These are phyloP conservation scores for Magnusiomyces suaveolens DNA, from an alignment of 1,139 yeast genomes.

Conservation along the genomic window DNA sequence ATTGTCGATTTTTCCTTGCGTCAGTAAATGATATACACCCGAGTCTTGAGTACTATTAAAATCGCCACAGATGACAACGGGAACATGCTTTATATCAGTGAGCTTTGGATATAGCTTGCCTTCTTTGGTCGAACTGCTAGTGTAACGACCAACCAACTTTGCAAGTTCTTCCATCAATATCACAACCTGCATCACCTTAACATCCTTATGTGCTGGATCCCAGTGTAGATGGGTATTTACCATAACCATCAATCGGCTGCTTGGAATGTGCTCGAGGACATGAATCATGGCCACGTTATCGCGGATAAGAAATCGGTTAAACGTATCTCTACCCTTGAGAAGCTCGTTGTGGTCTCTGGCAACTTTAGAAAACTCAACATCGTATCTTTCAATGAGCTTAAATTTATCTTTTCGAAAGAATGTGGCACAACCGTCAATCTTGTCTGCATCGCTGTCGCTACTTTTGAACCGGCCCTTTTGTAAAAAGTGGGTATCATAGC, in stretches of 20 bases:
- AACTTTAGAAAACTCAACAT: conserved; percentile 77
- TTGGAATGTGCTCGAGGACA: conserved; percentile 56
- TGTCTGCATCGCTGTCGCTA: conserved; percentile 71
- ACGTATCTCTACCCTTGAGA: conserved; percentile 87
- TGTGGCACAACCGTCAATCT: conserved; percentile 96
- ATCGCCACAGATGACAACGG: conserved; percentile 86
- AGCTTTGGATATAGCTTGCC: conserved; percentile 27
- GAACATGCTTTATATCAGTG: conserved; percentile 54
- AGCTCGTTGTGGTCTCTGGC: conserved; percentile 84
- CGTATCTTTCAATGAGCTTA: conserved; percentile 57
- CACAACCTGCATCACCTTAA: conserved; percentile 92
- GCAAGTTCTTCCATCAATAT: conserved; percentile 83
- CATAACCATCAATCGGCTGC: conserved; percentile 64
- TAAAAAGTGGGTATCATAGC: conserved; percentile 74
- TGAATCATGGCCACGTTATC: conserved; percentile 83
- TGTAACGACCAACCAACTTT: conserved; percentile 45
- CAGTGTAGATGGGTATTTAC: conserved; percentile 92
- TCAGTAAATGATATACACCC: conserved; percentile 85
- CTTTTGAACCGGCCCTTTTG: conserved; percentile 88
- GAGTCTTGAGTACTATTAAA: conserved; percentile 80
- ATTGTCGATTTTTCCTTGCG: conserved; percentile 58
- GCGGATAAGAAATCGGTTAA: conserved; percentile 91
- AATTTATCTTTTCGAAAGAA: conserved; percentile 67
- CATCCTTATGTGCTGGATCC: conserved; percentile 97
- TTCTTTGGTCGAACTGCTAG: conserved; percentile 32